A percentile compares a stretch with the other conserved stretches of the same genome.
Conservation (phyloP, 1,284 basidiomycete genomes). For the Leucoagaricus sp. region DNA sequence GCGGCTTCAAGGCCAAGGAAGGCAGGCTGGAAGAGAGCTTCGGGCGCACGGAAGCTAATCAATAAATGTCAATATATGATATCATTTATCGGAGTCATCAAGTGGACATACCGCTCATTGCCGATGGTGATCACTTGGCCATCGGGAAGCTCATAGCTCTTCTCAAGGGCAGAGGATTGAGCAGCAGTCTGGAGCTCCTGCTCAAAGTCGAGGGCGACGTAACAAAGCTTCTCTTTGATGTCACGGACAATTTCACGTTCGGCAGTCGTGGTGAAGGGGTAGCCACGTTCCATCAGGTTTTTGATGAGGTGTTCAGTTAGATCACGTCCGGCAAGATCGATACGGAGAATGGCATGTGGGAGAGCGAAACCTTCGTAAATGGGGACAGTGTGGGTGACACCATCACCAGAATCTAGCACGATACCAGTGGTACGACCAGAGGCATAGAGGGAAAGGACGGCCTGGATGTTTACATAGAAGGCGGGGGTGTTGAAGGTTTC, state of each 20-base stretch:
- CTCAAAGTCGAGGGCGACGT: conserved; percentile 95
- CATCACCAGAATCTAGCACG: conserved; percentile 90
- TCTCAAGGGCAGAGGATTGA: conserved; percentile 89
- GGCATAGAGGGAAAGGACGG: conserved; percentile 88
- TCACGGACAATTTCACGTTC: conserved; percentile 95
- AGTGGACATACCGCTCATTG: conserved; percentile 73
- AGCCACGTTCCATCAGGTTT: conserved; percentile 90
- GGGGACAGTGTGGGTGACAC: conserved; percentile 90
- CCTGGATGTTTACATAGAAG: conserved; percentile 93
- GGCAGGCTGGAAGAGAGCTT: conserved; percentile 95
- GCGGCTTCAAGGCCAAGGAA: conserved; percentile 90
- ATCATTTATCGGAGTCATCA: conserved; percentile 16
- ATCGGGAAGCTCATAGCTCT: conserved; percentile 94
- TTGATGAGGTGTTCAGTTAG: conserved; percentile 91
- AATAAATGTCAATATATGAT: not conserved
- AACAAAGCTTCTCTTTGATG: conserved; percentile 98
- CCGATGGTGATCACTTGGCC: conserved; percentile 96
- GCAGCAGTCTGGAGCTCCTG: conserved; percentile 93
- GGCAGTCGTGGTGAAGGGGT: conserved; percentile 90
- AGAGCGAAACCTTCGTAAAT: conserved; percentile 95
- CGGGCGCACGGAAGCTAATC: conserved; percentile 87
- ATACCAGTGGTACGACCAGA: conserved; percentile 92
- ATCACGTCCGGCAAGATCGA: conserved; percentile 94
- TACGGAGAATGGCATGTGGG: conserved; percentile 91
- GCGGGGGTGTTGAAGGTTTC: conserved; percentile 93